Conservation (phyloP, 2,329 filamentous ascomycete species). For the Sclerotinia glacialis region DNA sequence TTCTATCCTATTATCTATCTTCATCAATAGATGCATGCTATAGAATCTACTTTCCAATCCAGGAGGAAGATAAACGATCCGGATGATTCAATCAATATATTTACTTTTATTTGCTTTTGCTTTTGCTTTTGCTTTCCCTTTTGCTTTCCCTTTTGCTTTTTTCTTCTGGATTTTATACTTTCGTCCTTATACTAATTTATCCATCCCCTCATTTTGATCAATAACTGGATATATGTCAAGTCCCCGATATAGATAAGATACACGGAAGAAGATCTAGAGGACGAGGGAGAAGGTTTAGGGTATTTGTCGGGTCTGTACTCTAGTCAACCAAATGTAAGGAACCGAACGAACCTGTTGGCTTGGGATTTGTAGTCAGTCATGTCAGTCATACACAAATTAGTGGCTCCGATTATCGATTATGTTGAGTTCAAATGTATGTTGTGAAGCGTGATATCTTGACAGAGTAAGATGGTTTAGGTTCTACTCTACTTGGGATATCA, state of each 20-base stretch:
- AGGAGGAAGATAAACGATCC: no score
- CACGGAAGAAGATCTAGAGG: background rate
- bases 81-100: background rate
- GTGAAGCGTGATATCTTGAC: background rate
- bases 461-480: no score
- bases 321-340: background rate
- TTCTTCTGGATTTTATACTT: background rate
- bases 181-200: background rate
- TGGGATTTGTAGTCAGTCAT: background rate
- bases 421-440: constrained; percentile 2
- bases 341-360: background rate
- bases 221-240: background rate
- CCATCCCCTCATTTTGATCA: background rate
- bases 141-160: background rate
- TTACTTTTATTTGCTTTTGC: no score
- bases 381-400: background rate
- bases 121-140: background rate
- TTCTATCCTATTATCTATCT: no score
- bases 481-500: no score
- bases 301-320: background rate
- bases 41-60: no score
- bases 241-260: constrained; percentile 7
- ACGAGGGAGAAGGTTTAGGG: background rate
- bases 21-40: no score
- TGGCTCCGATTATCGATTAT: constrained; percentile 7